Percentiles rank a stretch among this genome's conserved stretches.
Evolutionary conservation across 768 basidiomycete genomes (phyloP).

Genomic region (Lactarius psammicola): DNA sequence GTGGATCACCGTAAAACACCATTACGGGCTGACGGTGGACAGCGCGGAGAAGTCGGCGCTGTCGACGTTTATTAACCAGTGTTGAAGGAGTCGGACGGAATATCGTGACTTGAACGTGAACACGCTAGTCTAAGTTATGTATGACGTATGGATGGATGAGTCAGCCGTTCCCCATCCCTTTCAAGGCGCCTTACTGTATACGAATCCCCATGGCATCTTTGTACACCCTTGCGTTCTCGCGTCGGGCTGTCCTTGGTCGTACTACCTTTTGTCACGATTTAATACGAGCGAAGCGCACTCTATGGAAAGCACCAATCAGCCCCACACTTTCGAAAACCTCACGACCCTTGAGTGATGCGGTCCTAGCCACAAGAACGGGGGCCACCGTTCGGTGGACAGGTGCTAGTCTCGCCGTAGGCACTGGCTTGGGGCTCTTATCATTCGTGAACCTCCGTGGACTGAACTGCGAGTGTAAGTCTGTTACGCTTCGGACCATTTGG

Average conservation of each 20-base stretch:
- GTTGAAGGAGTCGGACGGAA: neutral
- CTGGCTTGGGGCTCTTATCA: conserved; percentile 16
- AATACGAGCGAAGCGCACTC: neutral
- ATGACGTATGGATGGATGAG: neutral
- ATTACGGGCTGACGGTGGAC: conserved; percentile 49
- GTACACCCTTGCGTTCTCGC: conserved; percentile 12
- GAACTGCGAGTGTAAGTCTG: conserved; percentile 22
- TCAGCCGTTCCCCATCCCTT: neutral
- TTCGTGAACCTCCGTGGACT: conserved; percentile 11
- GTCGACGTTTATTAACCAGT: conserved; percentile 36
- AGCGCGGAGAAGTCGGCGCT: conserved; percentile 51
- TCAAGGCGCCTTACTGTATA: too few species aligned
- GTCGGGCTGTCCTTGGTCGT: neutral
- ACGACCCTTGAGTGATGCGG: neutral
- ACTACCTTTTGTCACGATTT: conserved; percentile 2
- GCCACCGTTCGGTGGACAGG: neutral
- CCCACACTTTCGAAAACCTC: neutral
- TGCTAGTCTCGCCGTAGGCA: conserved; percentile 12
- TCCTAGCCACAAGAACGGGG: neutral
- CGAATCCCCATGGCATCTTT: conserved; percentile 22
- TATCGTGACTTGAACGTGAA: neutral
- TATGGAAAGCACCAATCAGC: neutral
- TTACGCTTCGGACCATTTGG: neutral
- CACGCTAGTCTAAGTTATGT: too few species aligned
- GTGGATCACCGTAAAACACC: conserved; percentile 51